phyloP scores from a whole-genome alignment of 2,329 filamentous ascomycete genomes.

The Exophiala xenobiotica region DNA sequence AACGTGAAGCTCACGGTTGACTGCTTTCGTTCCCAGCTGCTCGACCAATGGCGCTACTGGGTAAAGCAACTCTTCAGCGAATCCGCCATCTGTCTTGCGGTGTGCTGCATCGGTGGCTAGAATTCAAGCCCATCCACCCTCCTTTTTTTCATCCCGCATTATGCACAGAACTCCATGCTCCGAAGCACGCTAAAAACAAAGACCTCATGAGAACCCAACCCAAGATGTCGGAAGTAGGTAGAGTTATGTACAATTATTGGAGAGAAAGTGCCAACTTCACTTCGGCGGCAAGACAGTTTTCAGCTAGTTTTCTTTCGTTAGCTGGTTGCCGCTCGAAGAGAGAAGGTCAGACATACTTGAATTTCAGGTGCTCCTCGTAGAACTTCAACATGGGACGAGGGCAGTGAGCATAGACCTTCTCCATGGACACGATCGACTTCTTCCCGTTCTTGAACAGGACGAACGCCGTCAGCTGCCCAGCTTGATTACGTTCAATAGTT shows the following conservation, averaged over 20 bases:
- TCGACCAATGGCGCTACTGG: too few relatives aligned
- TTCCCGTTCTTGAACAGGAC: constrained; percentile 47
- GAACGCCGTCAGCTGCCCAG: constrained; percentile 39
- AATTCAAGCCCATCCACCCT: too few relatives aligned
- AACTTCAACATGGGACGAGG: constrained; percentile 50
- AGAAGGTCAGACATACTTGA: constrained; percentile 33
- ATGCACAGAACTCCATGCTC: too few relatives aligned
- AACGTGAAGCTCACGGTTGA: too few relatives aligned
- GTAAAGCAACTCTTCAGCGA: too few relatives aligned
- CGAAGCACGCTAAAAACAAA: too few relatives aligned
- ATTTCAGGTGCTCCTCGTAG: constrained; percentile 48
- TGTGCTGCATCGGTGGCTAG: too few relatives aligned
- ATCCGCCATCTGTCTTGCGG: too few relatives aligned
- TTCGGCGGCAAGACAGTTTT: too few relatives aligned
- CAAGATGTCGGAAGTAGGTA: not conserved
- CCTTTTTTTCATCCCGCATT: too few relatives aligned
- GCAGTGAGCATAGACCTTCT: constrained; percentile 44
- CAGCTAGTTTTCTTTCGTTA: not conserved
- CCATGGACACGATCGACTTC: constrained; percentile 43
- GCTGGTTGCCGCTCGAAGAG: not conserved
- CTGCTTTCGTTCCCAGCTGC: too few relatives aligned
- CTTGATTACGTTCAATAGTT: constrained; percentile 43
- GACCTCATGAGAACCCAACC: not conserved
- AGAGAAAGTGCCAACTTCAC: too few relatives aligned
- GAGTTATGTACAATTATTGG: constrained; percentile 5